Evolutionary conservation across 1,284 basidiomycete species (phyloP).

Genomic region (Ustilago bromivora): DNA sequence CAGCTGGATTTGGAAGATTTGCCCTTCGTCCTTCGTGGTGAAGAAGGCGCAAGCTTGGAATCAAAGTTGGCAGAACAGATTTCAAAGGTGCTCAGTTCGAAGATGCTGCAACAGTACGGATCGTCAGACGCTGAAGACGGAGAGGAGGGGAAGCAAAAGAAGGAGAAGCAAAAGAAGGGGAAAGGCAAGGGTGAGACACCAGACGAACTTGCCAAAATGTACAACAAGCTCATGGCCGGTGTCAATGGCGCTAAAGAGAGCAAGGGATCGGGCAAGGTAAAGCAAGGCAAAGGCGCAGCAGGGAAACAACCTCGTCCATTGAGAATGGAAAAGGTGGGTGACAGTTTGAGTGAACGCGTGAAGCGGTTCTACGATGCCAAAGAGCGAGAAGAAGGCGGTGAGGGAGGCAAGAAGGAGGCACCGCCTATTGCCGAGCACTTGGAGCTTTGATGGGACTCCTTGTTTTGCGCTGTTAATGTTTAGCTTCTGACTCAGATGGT

Average conservation of each 20-base stretch:
- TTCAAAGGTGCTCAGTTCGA: constrained; percentile 21
- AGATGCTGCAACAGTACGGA: constrained; percentile 13
- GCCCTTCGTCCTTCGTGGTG: constrained; percentile 25
- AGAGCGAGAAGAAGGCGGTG: constrained; percentile 1
- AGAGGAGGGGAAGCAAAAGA: background rate
- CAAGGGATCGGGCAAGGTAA: background rate
- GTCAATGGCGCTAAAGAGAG: constrained; percentile 3
- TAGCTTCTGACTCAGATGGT: background rate
- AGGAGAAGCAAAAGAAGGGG: background rate
- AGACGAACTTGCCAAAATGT: constrained; percentile 22
- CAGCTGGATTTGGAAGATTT: constrained; percentile 45
- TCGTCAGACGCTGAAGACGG: no score
- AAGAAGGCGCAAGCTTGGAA: constrained; percentile 14
- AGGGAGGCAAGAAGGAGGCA: background rate
- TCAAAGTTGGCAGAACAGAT: constrained; percentile 40
- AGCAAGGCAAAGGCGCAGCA: constrained; percentile 1
- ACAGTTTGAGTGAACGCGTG: constrained; percentile 46
- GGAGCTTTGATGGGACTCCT: constrained; percentile 17
- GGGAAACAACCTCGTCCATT: constrained; percentile 9
- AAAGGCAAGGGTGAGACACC: constrained; percentile 11
- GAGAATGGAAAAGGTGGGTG: constrained; percentile 46
- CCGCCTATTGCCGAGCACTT: constrained; percentile 14
- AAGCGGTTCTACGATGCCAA: constrained; percentile 48
- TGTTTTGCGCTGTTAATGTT: background rate
- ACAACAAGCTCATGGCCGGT: constrained; percentile 15